Evolutionary conservation across 306 rosid species (phyloP), one percentile per base, ranked within the genome.

Genomic region (Lithocarpus polystachyus): DNA sequence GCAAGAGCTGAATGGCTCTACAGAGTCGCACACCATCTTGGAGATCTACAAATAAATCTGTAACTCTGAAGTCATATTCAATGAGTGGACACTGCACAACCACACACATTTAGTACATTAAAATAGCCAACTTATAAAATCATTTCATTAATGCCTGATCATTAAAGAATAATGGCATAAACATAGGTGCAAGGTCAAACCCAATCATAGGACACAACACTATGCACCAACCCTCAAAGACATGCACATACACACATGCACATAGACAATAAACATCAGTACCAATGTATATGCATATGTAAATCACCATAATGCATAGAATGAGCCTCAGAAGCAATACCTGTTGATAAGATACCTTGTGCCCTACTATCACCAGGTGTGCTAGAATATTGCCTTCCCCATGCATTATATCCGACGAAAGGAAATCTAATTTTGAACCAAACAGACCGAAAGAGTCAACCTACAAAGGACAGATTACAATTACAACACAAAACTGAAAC

Each of bases 371-470:
- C 84, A 80, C 83, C 90, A 94, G 84, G 84, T 94, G 99, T 73
- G 94, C 84, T 61, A 88, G 73, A 79, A 94, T 81, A 83, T 91
- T 94, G 78, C 99, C 99, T 91, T 94, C 99, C 74, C 99, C 99
- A 2, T 87, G 97, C 97, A 92, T 91, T 74, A 92, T 81, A 79
- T 92, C 97, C 31, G 95, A 87, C 6, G 97, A 90, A 37, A 94
- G 79, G 85, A 94, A 91, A 84, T 92, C 99, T 94, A 84, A 81
- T 83, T 88, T 73, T 56, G 60, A 88, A 78, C 88, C 45, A 73
- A 85, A 82, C 81, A 59, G 80, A 85, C 70, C 80, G 75, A 88
- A 10, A 68, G 79, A 79, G 83, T 86, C 82, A 89, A 75, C 74
- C 80, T 79, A 69, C 68, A 77, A 71, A 35, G 56, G 55, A 70